Evolutionary conservation across 192 early-diverging fungal species (phyloP), one percentile per base, ranked within the genome.

Genomic region (Cladochytrium replicatum): DNA sequence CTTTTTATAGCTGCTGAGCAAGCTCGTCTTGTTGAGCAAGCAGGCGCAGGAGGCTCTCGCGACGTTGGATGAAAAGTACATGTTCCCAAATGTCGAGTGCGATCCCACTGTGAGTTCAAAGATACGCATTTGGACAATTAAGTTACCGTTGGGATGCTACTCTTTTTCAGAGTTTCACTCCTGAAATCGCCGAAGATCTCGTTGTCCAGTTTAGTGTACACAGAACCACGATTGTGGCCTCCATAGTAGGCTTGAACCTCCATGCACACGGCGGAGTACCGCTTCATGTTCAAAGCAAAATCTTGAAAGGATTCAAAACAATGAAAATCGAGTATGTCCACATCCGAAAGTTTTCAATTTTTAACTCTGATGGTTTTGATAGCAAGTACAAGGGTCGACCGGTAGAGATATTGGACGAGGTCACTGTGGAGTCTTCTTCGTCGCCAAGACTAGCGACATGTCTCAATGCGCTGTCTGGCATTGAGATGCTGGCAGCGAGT

Each of bases 171-270:
- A 7, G 7, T 1, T 70, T 70, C 48, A 15, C 50, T n/a, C 68
- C 68, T 1, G 63, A 70, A 5, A 52, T 70, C n/a, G 56, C 68
- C 1, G 63, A 70, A 7, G 68, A 70, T 43, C 52, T 70, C 2
- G 46, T 70, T 0, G 45, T 66, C 32, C 63, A 70, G 45, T 62
- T 70, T 30, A 51, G 43, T 30, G 54, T 66, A 13, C 48, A 46
- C 24, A 41, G 45, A 1, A 41, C 42, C 34, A 41, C 51, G 9
- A 31, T 70, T n/a, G 39, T 62, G 17, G 41, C 57, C 15, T 54
- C 48, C n/a, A 38, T 69, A 2, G 54, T 48, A 25, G 55, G 55
- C 0, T 39, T 69, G 21, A 64, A 46, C 28, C 65, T 44, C 48
- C 67, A 63, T 27, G 58, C 60, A 29, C 43, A 37, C 19, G 58